Conservation (phyloP, 2,329 filamentous ascomycete species). For the Pseudocercospora ulei region DNA sequence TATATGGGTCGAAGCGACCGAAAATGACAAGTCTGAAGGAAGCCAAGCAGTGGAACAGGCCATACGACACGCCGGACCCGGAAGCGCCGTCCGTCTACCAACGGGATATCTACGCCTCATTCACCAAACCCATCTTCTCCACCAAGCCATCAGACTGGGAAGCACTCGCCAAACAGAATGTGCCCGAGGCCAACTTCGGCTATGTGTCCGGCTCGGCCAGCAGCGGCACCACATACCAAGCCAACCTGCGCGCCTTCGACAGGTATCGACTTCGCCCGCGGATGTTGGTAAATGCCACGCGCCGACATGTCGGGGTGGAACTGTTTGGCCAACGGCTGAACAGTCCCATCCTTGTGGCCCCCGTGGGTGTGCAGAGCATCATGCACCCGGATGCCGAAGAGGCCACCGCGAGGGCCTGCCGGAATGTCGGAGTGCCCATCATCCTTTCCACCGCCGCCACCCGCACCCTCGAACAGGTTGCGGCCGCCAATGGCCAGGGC, state of each 20-base stretch:
- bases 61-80: conserved; percentile 34
- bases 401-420: conserved; percentile 54
- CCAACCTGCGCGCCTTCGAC: conserved; percentile 36
- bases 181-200: conserved; percentile 36
- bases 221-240: conserved; percentile 33
- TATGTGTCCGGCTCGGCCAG: conserved; percentile 37
- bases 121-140: conserved; percentile 36
- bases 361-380: conserved; percentile 59
- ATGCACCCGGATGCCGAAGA: conserved; percentile 57
- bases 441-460: conserved; percentile 57
- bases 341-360: conserved; percentile 53
- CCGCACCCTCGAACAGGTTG: conserved; percentile 57
- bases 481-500: conserved; percentile 45
- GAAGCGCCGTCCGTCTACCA: conserved; percentile 28
- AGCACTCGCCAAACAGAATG: conserved; percentile 29
- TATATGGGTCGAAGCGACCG: too few relatives aligned
- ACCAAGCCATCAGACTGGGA: conserved; percentile 39
- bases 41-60: conserved; percentile 18
- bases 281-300: conserved; percentile 37
- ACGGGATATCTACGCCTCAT: conserved; percentile 35
- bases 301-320: conserved; percentile 24
- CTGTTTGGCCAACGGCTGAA: conserved; percentile 39
- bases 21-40: conserved; percentile 19
- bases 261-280: conserved; percentile 36
- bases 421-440: conserved; percentile 53